These are phyloP conservation scores for Annulohypoxylon maeteangense DNA, from an alignment of 495 filamentous ascomycete species.

Conservation along the genomic window DNA sequence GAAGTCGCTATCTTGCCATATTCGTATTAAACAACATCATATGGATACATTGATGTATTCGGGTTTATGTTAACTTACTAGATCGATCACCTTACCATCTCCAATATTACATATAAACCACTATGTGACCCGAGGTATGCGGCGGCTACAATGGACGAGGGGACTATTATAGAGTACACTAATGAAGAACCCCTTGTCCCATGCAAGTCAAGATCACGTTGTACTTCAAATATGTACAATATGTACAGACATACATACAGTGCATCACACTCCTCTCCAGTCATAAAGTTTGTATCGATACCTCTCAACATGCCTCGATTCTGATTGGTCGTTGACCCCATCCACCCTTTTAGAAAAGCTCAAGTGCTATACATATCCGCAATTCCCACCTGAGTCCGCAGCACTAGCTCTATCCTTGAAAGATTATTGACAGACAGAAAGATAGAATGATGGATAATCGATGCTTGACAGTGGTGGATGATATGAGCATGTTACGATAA, in stretches of 20 bases:
- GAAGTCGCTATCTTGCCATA: background rate
- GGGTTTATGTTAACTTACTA: background rate
- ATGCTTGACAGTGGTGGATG: conserved; percentile 9
- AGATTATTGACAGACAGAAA: too few species aligned
- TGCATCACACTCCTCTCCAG: conserved; percentile 2
- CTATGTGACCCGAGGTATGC: conserved; percentile 1
- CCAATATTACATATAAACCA: conserved; percentile 15
- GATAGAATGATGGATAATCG: background rate
- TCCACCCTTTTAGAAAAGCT: conserved; percentile 19
- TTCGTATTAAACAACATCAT: background rate
- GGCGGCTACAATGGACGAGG: conserved; percentile 13
- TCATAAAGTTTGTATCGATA: conserved; percentile 11
- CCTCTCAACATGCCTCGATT: background rate
- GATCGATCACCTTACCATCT: background rate
- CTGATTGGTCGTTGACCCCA: conserved; percentile 19
- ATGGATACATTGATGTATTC: background rate
- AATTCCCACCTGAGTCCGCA: conserved; percentile 28
- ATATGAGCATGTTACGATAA: conserved; percentile 19
- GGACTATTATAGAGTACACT: background rate
- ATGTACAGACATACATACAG: conserved; percentile 1
- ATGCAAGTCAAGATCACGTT: conserved; percentile 10
- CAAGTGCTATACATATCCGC: conserved; percentile 21
- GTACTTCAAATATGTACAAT: conserved; percentile 12
- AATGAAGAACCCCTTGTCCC: background rate
- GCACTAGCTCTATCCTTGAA: conserved; percentile 32